Conservation (phyloP, 352 stramenopile genomes). For the Phytophthora syringae region DNA sequence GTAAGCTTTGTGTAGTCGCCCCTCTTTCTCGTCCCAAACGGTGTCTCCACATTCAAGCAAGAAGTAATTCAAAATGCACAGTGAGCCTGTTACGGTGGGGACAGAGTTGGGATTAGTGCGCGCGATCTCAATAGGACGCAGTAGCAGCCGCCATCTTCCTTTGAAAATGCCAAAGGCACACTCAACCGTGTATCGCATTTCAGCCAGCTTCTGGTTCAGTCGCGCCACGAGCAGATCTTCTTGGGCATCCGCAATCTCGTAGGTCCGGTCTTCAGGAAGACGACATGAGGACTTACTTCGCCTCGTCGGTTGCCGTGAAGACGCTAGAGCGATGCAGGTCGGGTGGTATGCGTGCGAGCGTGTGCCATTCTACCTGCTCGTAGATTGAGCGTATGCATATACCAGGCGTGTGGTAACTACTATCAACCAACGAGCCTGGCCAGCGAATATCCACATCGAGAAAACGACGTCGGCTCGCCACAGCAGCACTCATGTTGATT, state of each 20-base stretch:
- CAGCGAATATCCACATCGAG: conserved; percentile 3
- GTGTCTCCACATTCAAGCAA: not conserved
- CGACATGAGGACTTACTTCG: not conserved
- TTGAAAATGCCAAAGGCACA: conserved; percentile 3
- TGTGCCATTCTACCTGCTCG: not conserved
- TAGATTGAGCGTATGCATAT: not conserved
- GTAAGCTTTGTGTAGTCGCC: too few species aligned
- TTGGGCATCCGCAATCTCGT: not conserved
- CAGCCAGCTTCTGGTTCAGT: not conserved
- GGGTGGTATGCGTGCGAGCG: not conserved
- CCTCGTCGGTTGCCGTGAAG: not conserved
- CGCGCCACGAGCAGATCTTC: not conserved
- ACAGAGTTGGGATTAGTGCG: not conserved
- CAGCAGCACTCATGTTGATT: conserved; percentile 1
- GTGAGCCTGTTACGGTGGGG: not conserved
- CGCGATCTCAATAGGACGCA: not conserved
- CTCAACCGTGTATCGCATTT: not conserved
- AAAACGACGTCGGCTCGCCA: not conserved
- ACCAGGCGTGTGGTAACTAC: not conserved
- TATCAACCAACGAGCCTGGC: conserved; percentile 7
- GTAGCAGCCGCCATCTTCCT: not conserved
- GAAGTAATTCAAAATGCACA: not conserved
- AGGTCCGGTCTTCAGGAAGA: not conserved
- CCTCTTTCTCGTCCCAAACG: too few species aligned
- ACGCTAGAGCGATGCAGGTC: not conserved